Evolutionary conservation across 768 basidiomycete genomes (phyloP).

Genomic region (Kwoniella mangroviensis): DNA sequence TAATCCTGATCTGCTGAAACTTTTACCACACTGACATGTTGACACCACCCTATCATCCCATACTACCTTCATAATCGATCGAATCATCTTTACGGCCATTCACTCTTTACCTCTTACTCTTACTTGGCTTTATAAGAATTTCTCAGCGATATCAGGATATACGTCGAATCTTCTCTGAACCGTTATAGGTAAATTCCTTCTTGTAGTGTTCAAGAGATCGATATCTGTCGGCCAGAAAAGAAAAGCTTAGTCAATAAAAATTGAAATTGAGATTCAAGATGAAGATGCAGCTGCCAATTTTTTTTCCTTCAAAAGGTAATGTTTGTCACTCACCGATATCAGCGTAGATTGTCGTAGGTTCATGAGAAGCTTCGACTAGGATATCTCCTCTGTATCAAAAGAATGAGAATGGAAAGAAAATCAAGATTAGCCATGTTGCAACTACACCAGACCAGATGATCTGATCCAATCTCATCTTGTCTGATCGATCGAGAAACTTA

Average conservation of each 20-base stretch:
- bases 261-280: not conserved
- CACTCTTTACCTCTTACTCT: not conserved
- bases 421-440: no score
- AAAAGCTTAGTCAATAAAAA: not conserved
- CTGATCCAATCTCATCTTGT: no score
- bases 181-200: conserved; percentile 88
- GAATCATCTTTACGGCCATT: no score
- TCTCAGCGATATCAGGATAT: conserved; percentile 69
- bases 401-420: no score
- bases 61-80: no score
- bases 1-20: no score
- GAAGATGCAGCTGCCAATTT: no score
- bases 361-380: conserved; percentile 73
- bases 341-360: conserved; percentile 76
- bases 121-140: conserved; percentile 9
- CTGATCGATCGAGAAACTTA: conserved; percentile 58
- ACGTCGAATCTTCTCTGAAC: conserved; percentile 90
- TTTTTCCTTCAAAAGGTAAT: no score
- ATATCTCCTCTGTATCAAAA: conserved; percentile 68
- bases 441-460: no score
- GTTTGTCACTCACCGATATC: conserved; percentile 71
- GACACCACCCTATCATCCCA: no score
- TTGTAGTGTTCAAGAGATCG: conserved; percentile 67
- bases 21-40: no score
- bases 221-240: conserved; percentile 62